phyloP scores from a whole-genome alignment of 176 grass and related monocot species.

The Elaeis guineensis region DNA sequence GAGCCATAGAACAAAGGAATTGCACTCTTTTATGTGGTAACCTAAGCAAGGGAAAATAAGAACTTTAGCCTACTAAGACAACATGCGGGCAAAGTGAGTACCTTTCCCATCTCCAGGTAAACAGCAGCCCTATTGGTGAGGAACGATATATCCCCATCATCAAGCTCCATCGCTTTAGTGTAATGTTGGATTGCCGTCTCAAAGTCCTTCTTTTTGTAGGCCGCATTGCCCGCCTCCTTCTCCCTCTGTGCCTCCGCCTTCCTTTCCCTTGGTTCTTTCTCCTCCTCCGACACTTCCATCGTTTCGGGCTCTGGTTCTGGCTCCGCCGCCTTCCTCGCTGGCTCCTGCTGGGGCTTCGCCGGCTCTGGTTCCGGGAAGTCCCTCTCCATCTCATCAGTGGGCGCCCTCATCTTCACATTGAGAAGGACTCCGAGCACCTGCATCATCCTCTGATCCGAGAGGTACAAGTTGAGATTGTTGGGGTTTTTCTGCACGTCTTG shows the following conservation, averaged over 20 bases:
- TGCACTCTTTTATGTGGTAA: no score
- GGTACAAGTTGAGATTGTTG: constrained; percentile 58
- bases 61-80: no score
- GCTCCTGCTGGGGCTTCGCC: constrained; percentile 19
- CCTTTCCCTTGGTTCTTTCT: constrained; percentile 46
- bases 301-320: constrained; percentile 42
- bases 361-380: constrained; percentile 20
- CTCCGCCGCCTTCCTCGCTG: constrained; percentile 24
- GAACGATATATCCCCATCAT: constrained; percentile 81
- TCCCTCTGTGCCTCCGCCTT: constrained; percentile 72
- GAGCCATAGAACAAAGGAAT: no score
- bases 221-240: constrained; percentile 83
- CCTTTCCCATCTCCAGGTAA: constrained; percentile 98
- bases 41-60: no score
- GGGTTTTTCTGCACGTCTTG: constrained; percentile 82
- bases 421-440: constrained; percentile 88
- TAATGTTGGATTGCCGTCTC: constrained; percentile 86
- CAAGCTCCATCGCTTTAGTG: constrained; percentile 64
- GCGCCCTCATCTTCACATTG: constrained; percentile 72
- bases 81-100: constrained; percentile 1
- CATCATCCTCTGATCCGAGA: constrained; percentile 88
- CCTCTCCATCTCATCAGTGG: constrained; percentile 37
- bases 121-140: constrained; percentile 84
- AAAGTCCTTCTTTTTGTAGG: constrained; percentile 99
- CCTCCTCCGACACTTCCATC: constrained; percentile 57